phyloP scores from a whole-genome alignment of 2,329 filamentous ascomycete species.

The Paracoccidioides lutzii region DNA sequence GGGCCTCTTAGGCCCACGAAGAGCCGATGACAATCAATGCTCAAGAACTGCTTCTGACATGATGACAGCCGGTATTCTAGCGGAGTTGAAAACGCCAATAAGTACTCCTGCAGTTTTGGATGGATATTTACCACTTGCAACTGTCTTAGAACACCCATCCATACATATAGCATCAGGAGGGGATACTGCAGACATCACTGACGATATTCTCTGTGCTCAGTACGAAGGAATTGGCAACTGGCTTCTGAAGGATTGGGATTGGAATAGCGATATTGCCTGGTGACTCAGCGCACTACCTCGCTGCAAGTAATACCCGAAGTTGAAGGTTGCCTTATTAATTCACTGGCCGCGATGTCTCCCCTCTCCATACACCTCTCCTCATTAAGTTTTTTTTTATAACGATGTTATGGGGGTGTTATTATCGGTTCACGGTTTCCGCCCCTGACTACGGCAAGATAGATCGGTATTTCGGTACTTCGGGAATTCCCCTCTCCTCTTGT shows the following conservation, averaged over 20 bases:
- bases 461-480: slow-evolving; percentile 1
- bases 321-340: too few species aligned
- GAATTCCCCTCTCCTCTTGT: background rate
- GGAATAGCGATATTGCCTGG: slow-evolving; percentile 14
- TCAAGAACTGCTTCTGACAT: slow-evolving; percentile 12
- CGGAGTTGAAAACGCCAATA: slow-evolving; percentile 12
- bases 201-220: slow-evolving; percentile 14
- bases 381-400: background rate
- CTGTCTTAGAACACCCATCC: slow-evolving; percentile 13
- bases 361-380: background rate
- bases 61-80: slow-evolving; percentile 14
- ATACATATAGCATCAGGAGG: slow-evolving; percentile 7
- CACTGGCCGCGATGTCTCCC: too few species aligned
- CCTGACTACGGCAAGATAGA: background rate
- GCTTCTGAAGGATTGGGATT: slow-evolving; percentile 18
- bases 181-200: slow-evolving; percentile 8
- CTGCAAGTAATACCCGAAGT: too few species aligned
- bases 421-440: background rate
- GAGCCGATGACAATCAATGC: slow-evolving; percentile 12
- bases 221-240: slow-evolving; percentile 21
- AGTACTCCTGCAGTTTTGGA: slow-evolving; percentile 9
- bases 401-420: background rate
- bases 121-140: slow-evolving; percentile 15
- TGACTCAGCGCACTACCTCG: background rate
- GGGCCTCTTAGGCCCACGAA: slow-evolving; percentile 7